A percentile compares a stretch with the other conserved stretches of the same genome.
phyloP scores from a whole-genome alignment of 2,329 filamentous ascomycete genomes.

The Alternaria ethzedia region DNA sequence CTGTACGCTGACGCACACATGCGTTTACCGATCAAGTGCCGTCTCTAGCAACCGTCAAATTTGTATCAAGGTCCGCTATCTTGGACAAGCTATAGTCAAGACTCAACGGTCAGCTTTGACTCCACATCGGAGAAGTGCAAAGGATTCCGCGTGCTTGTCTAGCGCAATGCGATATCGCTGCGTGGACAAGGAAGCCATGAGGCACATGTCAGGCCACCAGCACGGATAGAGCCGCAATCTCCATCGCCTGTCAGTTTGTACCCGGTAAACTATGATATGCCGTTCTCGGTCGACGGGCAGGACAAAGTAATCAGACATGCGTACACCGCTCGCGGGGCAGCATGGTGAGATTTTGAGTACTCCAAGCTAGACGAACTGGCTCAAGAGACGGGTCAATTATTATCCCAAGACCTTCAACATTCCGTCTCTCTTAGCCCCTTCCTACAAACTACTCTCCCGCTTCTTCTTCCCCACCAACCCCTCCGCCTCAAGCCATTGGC shows the following conservation, averaged over 20 bases:
- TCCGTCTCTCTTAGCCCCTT: not conserved
- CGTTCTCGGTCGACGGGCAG: not conserved
- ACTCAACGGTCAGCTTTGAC: not conserved
- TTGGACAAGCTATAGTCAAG: not conserved
- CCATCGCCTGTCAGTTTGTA: not conserved
- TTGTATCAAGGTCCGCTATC: not conserved
- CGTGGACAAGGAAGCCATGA: not conserved
- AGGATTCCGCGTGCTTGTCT: not conserved
- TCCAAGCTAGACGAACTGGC: not conserved
- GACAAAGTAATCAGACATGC: not conserved
- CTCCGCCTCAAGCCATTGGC: slow-evolving; percentile 69
- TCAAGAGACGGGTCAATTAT: not conserved
- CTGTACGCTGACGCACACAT: slow-evolving; percentile 7
- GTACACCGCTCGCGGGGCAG: not conserved
- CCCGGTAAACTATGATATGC: not conserved
- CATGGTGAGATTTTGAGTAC: not conserved
- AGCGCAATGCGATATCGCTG: slow-evolving; percentile 5
- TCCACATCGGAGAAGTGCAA: not conserved
- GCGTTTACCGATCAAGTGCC: slow-evolving; percentile 1
- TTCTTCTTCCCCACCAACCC: slow-evolving; percentile 46
- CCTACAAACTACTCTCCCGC: slow-evolving; percentile 53
- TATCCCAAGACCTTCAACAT: not conserved
- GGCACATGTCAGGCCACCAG: slow-evolving; percentile 1
- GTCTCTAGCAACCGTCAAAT: not conserved
- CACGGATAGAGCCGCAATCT: slow-evolving; percentile 16